Conservation (phyloP, 495 filamentous ascomycete species). For the Podospora conica region DNA sequence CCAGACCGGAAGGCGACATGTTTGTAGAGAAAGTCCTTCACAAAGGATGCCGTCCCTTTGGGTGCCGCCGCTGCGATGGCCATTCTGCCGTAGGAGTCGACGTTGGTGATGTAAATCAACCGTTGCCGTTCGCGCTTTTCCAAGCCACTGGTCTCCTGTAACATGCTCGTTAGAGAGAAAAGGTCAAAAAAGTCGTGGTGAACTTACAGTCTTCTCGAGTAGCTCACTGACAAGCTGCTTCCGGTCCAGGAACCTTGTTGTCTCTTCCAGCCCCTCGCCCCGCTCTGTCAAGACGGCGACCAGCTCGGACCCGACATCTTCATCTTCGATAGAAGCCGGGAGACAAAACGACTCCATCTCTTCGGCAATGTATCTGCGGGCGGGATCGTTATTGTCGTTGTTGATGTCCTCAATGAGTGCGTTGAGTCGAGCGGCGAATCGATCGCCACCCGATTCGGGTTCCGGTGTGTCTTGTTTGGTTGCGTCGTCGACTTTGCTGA, state of each 20-base stretch:
- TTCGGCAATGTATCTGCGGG: slow-evolving; percentile 11
- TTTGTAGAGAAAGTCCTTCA: slow-evolving; percentile 18
- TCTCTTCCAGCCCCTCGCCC: background rate
- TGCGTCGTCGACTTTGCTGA: background rate
- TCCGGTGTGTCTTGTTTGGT: background rate
- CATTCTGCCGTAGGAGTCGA: slow-evolving; percentile 9
- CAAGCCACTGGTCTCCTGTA: background rate
- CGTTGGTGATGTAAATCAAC: slow-evolving; percentile 14
- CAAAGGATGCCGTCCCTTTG: background rate
- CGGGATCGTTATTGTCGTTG: slow-evolving; percentile 7
- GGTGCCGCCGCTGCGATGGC: slow-evolving; percentile 13
- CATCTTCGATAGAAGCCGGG: background rate
- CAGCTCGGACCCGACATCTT: background rate
- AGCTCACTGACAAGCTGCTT: slow-evolving; percentile 10
- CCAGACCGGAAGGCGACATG: slow-evolving; percentile 14
- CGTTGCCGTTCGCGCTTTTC: background rate
- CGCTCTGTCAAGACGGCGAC: slow-evolving; percentile 14
- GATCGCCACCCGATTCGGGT: background rate
- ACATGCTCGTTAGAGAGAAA: background rate
- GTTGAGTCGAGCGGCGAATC: background rate
- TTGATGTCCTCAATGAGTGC: slow-evolving; percentile 4
- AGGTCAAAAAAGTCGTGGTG: background rate
- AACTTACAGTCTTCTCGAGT: background rate
- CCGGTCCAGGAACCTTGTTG: background rate
- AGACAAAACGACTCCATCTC: slow-evolving; percentile 16